Evolutionary conservation across 2,329 filamentous ascomycete species (phyloP), one percentile per base, ranked within the genome.

Genomic region (Curvularia lunata): DNA sequence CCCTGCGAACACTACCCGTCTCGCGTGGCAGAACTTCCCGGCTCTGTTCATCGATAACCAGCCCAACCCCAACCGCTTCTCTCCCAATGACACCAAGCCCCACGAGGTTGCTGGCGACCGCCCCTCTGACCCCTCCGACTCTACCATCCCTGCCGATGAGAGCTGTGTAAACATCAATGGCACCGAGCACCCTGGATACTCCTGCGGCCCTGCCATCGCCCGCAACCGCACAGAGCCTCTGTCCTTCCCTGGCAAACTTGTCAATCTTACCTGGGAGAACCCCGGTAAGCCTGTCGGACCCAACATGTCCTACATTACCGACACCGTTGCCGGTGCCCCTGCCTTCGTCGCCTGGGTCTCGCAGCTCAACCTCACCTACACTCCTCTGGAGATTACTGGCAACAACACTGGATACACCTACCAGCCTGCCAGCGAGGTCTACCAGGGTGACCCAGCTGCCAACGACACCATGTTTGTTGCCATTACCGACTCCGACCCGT

Each of bases 11-110:
- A 87, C 88, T 65, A 94, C 90, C 1, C 86, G 90, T 6, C 81
- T 96, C 28, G 84, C 87, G 23, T 96, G 91, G 91, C 89, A 94
- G 74, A 96, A 96, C 80, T 93, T 91, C 79, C 91, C 91, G 0
- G 83, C 85, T 0, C 79, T 95, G 16, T 81, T 84, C 65, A 82
- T 95, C 48, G 79, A 89, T 28, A 93, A 94, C 78, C 88, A 94
- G 72, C 88, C 91, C 2, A 94, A 93, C 76, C 84, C 88, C 21
- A 86, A 86, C 58, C 85, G 88, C 25, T 80, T 87, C 72, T 85
- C 90, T 54, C 85, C 85, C 13, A 85, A 88, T 4, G 77, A 85
- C 61, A 84, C 83, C 6, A 84, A 81, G 1, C 81, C 80, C 64
- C 88, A 87, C 65, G 89, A 91, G 76, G 89, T 88, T 0, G 80